Conservation (phyloP, 305 asterid genomes). For the Rubia peregrina region DNA sequence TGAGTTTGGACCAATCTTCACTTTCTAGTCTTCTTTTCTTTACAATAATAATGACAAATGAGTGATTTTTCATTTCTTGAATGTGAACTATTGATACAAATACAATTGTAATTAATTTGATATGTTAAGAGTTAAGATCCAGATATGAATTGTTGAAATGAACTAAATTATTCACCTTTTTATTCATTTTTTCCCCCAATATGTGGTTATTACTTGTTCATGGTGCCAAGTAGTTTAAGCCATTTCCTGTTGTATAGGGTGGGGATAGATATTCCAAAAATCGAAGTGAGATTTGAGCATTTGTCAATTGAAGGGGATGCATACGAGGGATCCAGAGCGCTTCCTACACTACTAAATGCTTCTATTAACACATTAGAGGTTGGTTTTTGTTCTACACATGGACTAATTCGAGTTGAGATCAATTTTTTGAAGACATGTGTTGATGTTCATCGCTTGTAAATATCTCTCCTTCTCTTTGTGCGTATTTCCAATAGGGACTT, state of each 20-base stretch:
- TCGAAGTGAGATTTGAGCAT: slow-evolving; percentile 78
- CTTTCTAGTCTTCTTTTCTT: background rate
- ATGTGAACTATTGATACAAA: background rate
- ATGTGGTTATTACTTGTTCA: background rate
- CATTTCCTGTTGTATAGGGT: slow-evolving; percentile 38
- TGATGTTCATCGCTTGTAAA: background rate
- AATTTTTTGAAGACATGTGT: background rate
- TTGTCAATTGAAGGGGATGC: slow-evolving; percentile 72
- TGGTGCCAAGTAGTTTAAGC: background rate
- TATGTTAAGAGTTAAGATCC: background rate
- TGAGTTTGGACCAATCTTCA: slow-evolving; percentile 22
- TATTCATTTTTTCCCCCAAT: background rate
- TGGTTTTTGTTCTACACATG: background rate
- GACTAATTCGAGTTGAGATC: background rate
- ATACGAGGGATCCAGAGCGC: slow-evolving; percentile 75
- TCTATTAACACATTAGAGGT: slow-evolving; percentile 71
- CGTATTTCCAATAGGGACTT: slow-evolving; percentile 40
- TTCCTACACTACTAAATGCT: slow-evolving; percentile 77
- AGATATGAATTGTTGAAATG: background rate
- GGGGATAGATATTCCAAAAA: slow-evolving; percentile 74
- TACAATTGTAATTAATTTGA: too few relatives aligned
- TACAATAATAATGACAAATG: background rate
- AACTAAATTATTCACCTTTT: background rate
- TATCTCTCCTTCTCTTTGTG: slow-evolving; percentile 3
- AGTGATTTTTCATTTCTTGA: background rate